These are phyloP conservation scores for Phytophthora crassamura DNA, from an alignment of 352 stramenopile species.

Conservation along the genomic window DNA sequence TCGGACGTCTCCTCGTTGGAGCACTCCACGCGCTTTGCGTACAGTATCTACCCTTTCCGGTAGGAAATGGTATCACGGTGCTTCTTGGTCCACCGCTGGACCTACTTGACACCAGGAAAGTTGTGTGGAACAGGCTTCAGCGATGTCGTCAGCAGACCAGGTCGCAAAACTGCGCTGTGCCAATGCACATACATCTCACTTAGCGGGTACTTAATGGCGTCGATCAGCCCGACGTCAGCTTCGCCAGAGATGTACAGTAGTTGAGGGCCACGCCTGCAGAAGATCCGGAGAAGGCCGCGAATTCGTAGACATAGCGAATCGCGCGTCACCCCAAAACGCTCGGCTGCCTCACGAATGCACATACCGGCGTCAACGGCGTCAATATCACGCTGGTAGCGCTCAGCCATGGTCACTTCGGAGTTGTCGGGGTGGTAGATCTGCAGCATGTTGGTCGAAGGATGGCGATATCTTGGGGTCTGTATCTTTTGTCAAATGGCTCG, in stretches of 20 bases:
- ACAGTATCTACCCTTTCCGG: too few species aligned
- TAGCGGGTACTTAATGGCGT: conserved; percentile 1
- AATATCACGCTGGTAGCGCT: neutral
- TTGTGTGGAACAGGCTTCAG: conserved; percentile 3
- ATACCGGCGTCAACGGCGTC: neutral
- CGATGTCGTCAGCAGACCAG: conserved; percentile 1
- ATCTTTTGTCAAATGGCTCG: neutral
- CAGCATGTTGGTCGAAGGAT: neutral
- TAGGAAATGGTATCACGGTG: too few species aligned
- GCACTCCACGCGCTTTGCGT: too few species aligned
- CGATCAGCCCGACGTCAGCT: too few species aligned
- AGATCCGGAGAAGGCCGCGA: neutral
- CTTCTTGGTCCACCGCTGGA: neutral
- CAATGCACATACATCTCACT: conserved; percentile 2
- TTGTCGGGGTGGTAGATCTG: neutral
- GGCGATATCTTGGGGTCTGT: neutral
- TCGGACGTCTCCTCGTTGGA: too few species aligned
- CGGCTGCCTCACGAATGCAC: neutral
- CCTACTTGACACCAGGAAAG: conserved; percentile 10
- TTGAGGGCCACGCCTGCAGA: neutral
- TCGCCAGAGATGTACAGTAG: conserved; percentile 1
- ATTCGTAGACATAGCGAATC: neutral
- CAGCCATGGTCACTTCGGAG: neutral
- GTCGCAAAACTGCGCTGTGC: conserved; percentile 5
- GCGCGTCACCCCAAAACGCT: neutral